These are phyloP conservation scores for Spinellus fusiger DNA, from an alignment of 192 early-diverging fungal species.

Conservation along the genomic window DNA sequence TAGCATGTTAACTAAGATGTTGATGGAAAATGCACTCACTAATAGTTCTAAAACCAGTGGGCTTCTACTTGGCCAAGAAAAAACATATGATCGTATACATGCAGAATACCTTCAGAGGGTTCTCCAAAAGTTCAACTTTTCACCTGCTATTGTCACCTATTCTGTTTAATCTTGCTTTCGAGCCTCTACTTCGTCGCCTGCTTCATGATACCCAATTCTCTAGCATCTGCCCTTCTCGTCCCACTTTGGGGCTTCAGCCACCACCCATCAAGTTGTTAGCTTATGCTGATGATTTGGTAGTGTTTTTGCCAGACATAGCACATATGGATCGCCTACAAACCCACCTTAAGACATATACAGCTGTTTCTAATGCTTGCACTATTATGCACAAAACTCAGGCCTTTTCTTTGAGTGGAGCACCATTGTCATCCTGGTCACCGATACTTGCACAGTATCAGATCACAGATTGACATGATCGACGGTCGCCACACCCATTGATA, in stretches of 20 bases:
- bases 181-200: slow-evolving; percentile 15
- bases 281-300: slow-evolving; percentile 26
- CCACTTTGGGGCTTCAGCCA: background rate
- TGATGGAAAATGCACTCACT: background rate
- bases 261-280: background rate
- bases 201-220: background rate
- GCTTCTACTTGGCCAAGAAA: slow-evolving; percentile 22
- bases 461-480: slow-evolving; percentile 1
- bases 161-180: slow-evolving; percentile 26
- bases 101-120: slow-evolving; percentile 5
- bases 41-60: background rate
- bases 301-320: background rate
- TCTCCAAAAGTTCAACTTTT: slow-evolving; percentile 6
- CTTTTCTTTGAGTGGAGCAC: slow-evolving; percentile 9
- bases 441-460: background rate
- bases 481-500: background rate
- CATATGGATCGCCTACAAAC: slow-evolving; percentile 6
- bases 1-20: background rate
- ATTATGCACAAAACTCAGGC: slow-evolving; percentile 19
- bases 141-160: slow-evolving; percentile 16
- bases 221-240: background rate
- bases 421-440: background rate
- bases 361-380: slow-evolving; percentile 15
- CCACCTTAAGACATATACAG: background rate
- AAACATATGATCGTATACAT: slow-evolving; percentile 27